These are phyloP conservation scores for Cruciata laevipes DNA, from an alignment of 257 asterid genomes.

Conservation along the genomic window DNA sequence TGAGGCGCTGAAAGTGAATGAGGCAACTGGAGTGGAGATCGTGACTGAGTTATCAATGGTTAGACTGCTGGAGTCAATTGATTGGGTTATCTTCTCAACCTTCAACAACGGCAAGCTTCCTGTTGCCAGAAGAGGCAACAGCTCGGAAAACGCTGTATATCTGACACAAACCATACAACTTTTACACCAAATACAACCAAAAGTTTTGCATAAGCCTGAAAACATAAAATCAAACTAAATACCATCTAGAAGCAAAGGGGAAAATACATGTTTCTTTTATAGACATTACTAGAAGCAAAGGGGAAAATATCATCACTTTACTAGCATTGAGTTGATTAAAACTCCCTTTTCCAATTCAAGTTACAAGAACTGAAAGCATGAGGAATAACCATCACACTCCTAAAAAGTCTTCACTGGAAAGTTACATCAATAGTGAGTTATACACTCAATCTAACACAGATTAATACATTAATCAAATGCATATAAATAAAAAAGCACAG, in stretches of 20 bases:
- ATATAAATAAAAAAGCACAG: neutral
- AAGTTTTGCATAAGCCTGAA: neutral
- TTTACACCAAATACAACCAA: neutral
- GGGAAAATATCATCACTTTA: neutral
- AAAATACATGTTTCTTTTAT: neutral
- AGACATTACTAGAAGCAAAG: neutral
- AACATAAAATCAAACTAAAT: neutral
- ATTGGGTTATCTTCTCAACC: conserved; percentile 79
- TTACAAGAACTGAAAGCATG: neutral
- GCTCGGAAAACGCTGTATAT: conserved; percentile 90
- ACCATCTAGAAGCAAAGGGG: neutral
- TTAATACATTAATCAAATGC: neutral
- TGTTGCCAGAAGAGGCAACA: conserved; percentile 85
- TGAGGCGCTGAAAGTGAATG: conserved; percentile 64
- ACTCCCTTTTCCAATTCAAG: neutral
- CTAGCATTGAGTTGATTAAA: neutral
- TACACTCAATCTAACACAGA: neutral
- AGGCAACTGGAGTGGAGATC: conserved; percentile 60
- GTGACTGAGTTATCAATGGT: conserved; percentile 64
- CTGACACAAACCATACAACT: conserved; percentile 35
- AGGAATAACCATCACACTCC: neutral
- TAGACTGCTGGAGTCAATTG: conserved; percentile 51
- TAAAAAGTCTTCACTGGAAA: no score
- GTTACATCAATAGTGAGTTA: no score
- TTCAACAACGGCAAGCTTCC: conserved; percentile 65